phyloP scores from a whole-genome alignment of 169 alveolate species.

The Plasmodium blacklocki region DNA sequence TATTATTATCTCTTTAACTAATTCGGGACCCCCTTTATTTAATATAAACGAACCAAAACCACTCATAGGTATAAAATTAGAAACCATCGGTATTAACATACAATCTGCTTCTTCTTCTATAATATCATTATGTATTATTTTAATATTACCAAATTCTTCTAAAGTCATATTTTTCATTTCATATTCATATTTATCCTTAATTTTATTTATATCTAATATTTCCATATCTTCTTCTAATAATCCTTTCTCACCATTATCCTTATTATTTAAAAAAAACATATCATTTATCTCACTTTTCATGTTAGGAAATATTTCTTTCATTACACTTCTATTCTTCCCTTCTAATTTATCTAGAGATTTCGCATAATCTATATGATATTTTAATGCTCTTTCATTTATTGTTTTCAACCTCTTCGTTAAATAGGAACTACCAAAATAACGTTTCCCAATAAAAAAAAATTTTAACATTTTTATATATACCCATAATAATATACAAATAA shows the following conservation, averaged over 20 bases:
- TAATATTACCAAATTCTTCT: slow-evolving; percentile 44
- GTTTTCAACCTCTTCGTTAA: slow-evolving; percentile 60
- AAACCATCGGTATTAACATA: slow-evolving; percentile 76
- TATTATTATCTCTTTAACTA: slow-evolving; percentile 64
- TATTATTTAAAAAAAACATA: slow-evolving; percentile 55
- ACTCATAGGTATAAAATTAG: slow-evolving; percentile 67
- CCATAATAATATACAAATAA: no score
- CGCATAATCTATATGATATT: slow-evolving; percentile 65
- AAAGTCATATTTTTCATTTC: slow-evolving; percentile 70
- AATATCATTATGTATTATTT: slow-evolving; percentile 70
- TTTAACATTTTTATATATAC: background rate
- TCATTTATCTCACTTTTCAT: slow-evolving; percentile 75
- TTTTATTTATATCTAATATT: slow-evolving; percentile 5
- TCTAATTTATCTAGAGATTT: slow-evolving; percentile 64
- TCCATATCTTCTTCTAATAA: slow-evolving; percentile 10
- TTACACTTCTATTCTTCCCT: slow-evolving; percentile 75
- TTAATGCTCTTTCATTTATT: slow-evolving; percentile 69
- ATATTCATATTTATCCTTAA: slow-evolving; percentile 20
- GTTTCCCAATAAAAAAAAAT: slow-evolving; percentile 8
- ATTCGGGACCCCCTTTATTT: slow-evolving; percentile 70
- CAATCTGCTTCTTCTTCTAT: slow-evolving; percentile 75
- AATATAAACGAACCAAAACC: slow-evolving; percentile 76
- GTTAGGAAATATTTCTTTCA: slow-evolving; percentile 73
- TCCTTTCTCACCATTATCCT: background rate
- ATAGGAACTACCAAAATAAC: slow-evolving; percentile 72